These are phyloP conservation scores for Acacia pycnantha DNA, from an alignment of 331 rosid species.

Conservation along the genomic window DNA sequence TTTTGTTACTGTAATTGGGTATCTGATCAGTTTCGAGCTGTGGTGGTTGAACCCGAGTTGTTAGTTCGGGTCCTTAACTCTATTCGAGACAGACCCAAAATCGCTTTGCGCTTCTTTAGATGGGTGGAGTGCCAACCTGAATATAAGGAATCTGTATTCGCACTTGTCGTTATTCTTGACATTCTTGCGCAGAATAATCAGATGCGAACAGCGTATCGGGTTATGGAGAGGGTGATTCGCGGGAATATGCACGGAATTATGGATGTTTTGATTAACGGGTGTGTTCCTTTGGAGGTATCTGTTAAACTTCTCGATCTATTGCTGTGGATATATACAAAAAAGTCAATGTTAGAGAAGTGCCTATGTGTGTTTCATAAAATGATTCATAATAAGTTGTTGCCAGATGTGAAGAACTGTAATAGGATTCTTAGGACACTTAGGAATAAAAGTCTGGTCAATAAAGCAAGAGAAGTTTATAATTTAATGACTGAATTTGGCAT, in stretches of 20 bases:
- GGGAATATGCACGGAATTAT: slow-evolving; percentile 36
- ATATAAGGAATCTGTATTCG: slow-evolving; percentile 41
- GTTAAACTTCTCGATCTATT: slow-evolving; percentile 61
- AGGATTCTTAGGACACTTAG: slow-evolving; percentile 67
- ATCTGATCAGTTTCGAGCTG: slow-evolving; percentile 44
- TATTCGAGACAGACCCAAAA: slow-evolving; percentile 40
- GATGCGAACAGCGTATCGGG: slow-evolving; percentile 56
- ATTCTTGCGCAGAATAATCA: slow-evolving; percentile 51
- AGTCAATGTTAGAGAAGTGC: slow-evolving; percentile 53
- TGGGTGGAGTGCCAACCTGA: slow-evolving; percentile 63
- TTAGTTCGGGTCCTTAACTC: slow-evolving; percentile 53
- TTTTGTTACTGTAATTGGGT: slow-evolving; percentile 17
- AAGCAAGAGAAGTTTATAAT: slow-evolving; percentile 52
- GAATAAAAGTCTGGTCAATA: slow-evolving; percentile 36
- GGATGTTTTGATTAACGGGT: slow-evolving; percentile 43
- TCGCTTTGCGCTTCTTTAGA: slow-evolving; percentile 63
- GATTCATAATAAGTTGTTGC: slow-evolving; percentile 57
- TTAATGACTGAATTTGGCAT: slow-evolving; percentile 60
- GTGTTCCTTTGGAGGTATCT: slow-evolving; percentile 34
- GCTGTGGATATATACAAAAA: slow-evolving; percentile 49
- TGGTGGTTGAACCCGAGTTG: slow-evolving; percentile 53
- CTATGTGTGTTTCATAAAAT: slow-evolving; percentile 50
- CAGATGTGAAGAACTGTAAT: slow-evolving; percentile 72
- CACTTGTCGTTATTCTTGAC: slow-evolving; percentile 55
- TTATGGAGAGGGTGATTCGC: slow-evolving; percentile 53